These are phyloP conservation scores for Malbranchea zuffiana DNA, from an alignment of 2,329 filamentous ascomycete species.

Conservation along the genomic window DNA sequence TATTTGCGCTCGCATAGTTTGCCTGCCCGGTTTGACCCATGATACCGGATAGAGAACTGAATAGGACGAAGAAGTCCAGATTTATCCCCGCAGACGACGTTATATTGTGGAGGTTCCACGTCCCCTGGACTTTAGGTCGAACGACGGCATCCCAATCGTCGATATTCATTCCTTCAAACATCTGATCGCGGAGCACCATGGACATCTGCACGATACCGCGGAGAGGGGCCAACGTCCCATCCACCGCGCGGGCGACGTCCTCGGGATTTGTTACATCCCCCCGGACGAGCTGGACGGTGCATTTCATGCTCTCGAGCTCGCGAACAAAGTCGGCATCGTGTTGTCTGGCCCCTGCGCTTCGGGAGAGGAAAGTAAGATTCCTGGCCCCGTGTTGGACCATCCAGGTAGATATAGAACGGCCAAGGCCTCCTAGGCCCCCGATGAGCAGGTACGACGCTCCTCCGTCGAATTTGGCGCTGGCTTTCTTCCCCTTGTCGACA, in stretches of 20 bases:
- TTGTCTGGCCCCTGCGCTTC: slow-evolving; percentile 12
- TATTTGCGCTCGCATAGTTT: slow-evolving; percentile 12
- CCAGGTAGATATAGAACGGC: slow-evolving; percentile 6
- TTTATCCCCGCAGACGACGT: neutral
- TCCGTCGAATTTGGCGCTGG: neutral
- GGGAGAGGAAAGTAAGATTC: slow-evolving; percentile 24
- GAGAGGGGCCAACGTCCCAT: slow-evolving; percentile 1
- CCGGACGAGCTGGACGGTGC: slow-evolving; percentile 7
- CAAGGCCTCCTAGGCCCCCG: slow-evolving; percentile 9
- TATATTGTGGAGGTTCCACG: slow-evolving; percentile 18
- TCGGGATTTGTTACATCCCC: slow-evolving; percentile 13
- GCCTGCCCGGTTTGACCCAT: slow-evolving; percentile 8
- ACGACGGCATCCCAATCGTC: slow-evolving; percentile 14
- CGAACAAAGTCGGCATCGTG: slow-evolving; percentile 15
- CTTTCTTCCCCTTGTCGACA: no score
- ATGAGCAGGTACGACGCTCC: slow-evolving; percentile 6
- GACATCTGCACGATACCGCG: slow-evolving; percentile 10
- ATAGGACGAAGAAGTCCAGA: slow-evolving; percentile 18
- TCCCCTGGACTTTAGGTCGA: slow-evolving; percentile 21
- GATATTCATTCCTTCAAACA: slow-evolving; percentile 3
- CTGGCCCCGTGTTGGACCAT: slow-evolving; percentile 18
- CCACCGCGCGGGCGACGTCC: slow-evolving; percentile 6
- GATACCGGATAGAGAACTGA: slow-evolving; percentile 10
- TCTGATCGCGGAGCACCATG: slow-evolving; percentile 11
- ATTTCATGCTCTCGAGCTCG: slow-evolving; percentile 14